Evolutionary conservation across 1,139 yeast genomes (phyloP).

Genomic region (Meyerozyma smithsonii): DNA sequence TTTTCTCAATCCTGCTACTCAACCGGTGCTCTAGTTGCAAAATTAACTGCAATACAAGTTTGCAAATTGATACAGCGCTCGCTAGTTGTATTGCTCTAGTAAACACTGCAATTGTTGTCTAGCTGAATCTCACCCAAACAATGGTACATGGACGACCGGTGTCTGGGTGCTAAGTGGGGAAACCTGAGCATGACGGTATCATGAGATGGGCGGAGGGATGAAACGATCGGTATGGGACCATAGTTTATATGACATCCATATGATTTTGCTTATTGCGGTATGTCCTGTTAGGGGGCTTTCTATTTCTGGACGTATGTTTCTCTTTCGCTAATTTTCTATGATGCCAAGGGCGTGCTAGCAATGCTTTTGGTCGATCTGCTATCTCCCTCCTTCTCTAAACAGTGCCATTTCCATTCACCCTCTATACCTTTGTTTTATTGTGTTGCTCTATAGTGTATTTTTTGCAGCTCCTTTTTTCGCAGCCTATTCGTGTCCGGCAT

Average conservation of each 20-base stretch:
- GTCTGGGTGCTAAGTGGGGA: not conserved
- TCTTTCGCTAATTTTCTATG: no score
- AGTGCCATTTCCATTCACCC: not conserved
- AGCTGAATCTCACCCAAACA: conserved; percentile 3
- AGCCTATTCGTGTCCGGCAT: conserved; percentile 3
- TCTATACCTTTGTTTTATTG: not conserved
- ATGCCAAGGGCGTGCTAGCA: no score
- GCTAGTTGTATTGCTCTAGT: not conserved
- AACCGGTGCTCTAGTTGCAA: not conserved
- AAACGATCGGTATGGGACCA: no score
- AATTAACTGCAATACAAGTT: not conserved
- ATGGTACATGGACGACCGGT: conserved; percentile 1
- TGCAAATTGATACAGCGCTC: not conserved
- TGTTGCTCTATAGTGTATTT: not conserved
- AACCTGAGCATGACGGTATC: no score
- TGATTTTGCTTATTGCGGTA: no score
- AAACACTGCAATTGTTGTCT: not conserved
- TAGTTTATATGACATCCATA: no score
- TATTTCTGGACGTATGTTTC: no score
- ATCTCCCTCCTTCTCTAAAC: not conserved
- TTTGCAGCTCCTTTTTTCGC: conserved; percentile 2
- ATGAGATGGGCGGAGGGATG: no score
- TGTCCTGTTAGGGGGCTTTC: no score
- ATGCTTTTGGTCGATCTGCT: no score
- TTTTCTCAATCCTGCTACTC: not conserved